Evolutionary conservation across 495 filamentous ascomycete genomes (phyloP), one percentile per base, ranked within the genome.

Genomic region (Aspergillus leporis): DNA sequence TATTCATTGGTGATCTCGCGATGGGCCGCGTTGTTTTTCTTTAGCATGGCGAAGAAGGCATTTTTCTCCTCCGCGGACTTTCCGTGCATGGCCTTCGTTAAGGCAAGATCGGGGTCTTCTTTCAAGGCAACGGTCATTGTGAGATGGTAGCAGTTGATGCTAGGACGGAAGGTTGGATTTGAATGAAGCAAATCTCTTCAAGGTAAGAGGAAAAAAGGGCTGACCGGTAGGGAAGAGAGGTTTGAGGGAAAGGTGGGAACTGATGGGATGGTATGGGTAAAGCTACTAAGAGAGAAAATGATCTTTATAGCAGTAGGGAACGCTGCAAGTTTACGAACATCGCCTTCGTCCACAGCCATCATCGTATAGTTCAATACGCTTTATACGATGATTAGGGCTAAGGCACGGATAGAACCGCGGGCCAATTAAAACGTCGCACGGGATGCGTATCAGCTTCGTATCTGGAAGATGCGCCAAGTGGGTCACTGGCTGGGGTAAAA

Each of bases 11-110:
- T 53, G 32, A 53, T 23, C 34, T 53, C 51, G 7, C 51, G 51
- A 40, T 53, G 51, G 51, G 51, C 51, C 2, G 51, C 32, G 12
- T 53, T 53, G 34, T 53, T 40, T 32, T 53, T 53, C n/a, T 53
- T 53, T 3, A 53, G 12, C 51, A 53, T 53, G 21, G 51, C 51
- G 34, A 53, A 53, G 51, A 53, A 53, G 19, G 51, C 51, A 31
- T 53, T 53, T 16, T 40, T 53, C 32, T 53, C 51, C 38, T 53
- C 51, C 5, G 51, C 51, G 1, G 51, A 53, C 23, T 53, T 53
- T 5, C 51, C 51, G 19, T 53, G 51, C 51, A 53, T 53, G 18
- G 51, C 51, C 21, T 53, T 53, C 19, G 31, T 40, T 10, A 53
- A 31, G 32, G 51, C 51, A 16, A 53, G 32, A 19, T 53, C 51